Percentiles rank a stretch among this genome's conserved stretches.
phyloP scores from a whole-genome alignment of 2,329 filamentous ascomycete species.

The Fonsecaea erecta region DNA sequence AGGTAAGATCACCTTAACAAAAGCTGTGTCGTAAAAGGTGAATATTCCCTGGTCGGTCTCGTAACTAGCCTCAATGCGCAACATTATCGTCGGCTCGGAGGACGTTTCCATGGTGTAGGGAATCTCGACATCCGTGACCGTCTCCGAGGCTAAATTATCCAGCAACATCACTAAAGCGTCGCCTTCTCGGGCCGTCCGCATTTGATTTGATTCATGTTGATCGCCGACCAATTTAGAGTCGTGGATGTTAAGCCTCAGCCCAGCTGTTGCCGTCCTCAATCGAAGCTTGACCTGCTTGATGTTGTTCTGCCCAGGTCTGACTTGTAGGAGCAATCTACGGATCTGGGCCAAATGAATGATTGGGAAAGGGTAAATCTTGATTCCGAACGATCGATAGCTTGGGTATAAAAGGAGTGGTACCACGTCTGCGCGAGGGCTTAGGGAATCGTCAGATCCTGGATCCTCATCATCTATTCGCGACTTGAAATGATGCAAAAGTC shows the following conservation, averaged over 20 bases:
- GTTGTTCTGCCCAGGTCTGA: conserved; percentile 46
- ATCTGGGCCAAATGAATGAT: conserved; percentile 79
- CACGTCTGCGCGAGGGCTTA: conserved; percentile 3
- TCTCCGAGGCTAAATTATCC: conserved; percentile 31
- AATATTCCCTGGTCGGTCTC: conserved; percentile 69
- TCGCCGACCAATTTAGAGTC: conserved; percentile 59
- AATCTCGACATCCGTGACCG: conserved; percentile 58
- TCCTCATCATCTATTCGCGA: conserved; percentile 15
- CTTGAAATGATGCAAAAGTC: conserved; percentile 31
- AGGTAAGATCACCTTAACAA: conserved; percentile 74
- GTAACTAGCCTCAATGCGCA: conserved; percentile 78
- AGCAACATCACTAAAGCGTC: conserved; percentile 29
- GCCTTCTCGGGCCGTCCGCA: conserved; percentile 30
- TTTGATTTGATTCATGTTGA: conserved; percentile 47
- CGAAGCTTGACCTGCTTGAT: conserved; percentile 63
- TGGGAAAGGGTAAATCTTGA: conserved; percentile 68
- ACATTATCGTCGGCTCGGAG: conserved; percentile 62
- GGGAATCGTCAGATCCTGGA: conserved; percentile 3
- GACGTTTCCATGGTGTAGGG: conserved; percentile 82
- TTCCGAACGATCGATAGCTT: conserved; percentile 14
- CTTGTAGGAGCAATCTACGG: conserved; percentile 74
- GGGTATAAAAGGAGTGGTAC: conserved; percentile 35
- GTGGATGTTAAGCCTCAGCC: conserved; percentile 65
- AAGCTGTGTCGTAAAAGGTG: conserved; percentile 65
- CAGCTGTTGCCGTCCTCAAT: conserved; percentile 68